Base-by-base conservation (phyloP, 768 basidiomycete genomes). In the Rhizopogon vesiculosus region DNA sequence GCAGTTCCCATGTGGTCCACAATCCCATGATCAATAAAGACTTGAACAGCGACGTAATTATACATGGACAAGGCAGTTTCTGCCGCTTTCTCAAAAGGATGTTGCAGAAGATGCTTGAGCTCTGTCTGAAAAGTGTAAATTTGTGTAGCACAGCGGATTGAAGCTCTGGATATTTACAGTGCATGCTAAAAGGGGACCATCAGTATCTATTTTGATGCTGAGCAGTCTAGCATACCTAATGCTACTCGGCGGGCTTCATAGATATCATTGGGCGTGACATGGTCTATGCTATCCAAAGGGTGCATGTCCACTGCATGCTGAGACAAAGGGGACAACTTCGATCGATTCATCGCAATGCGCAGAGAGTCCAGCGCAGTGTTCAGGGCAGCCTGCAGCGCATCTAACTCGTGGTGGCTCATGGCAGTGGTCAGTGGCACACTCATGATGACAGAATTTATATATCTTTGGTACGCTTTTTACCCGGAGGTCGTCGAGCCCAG, bases 21-120 rank as follows among this genome's bases (percentile, higher is more conserved):
- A 15, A 64, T 54, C 1, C 63, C 63, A 18, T 56, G 51, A 18
- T 63, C 51, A 13, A 64, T 50, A 5, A 61, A 35, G 28, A 59
- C 56, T 33, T 64, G 57, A 3, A 64, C 48, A 43, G 52, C 45
- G 5, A 58, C 53, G 7, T 51, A 57, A 41, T 61, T 60, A 18
- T 64, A 64, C 16, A 64, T 58, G 8, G 60, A 53, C 12, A 42
- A 59, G 8, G 62, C 5, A 8, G 25, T 22, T 28, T 53, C 52
- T 22, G 29, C 29, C 1, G 29, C 29, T 45, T 53, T 53, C 19
- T 53, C 52, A 35, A 45, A 53, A 7, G 52, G 52, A 22, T 33
- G 42, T 45, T 53, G 52, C 3, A 53, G 31, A 45, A 53, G 41
- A 53, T 45, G 25, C 40, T 42, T 42, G 18, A 53, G 51, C 28